phyloP scores from a whole-genome alignment of 2,329 filamentous ascomycete genomes.

The Aspergillus ustus region DNA sequence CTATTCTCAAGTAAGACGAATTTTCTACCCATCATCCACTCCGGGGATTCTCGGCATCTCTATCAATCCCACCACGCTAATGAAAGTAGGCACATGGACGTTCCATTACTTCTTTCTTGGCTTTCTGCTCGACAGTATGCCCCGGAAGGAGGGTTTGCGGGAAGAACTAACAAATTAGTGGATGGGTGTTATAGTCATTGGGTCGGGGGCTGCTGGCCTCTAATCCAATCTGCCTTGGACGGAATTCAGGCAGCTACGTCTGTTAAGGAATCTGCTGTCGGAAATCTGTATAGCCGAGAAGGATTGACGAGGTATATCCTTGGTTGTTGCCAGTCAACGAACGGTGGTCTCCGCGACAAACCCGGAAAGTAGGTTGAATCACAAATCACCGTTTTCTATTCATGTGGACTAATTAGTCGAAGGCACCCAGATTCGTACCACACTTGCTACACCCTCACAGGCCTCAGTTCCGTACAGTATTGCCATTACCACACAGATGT shows the following conservation, averaged over 20 bases:
- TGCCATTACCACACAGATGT: constrained; percentile 52
- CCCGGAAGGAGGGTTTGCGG: constrained; percentile 90
- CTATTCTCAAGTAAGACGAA: constrained; percentile 68
- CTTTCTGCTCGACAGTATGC: constrained; percentile 86
- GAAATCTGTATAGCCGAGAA: constrained; percentile 73
- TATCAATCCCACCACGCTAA: constrained; percentile 7
- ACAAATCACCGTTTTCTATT: constrained; percentile 1
- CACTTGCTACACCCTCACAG: constrained; percentile 87
- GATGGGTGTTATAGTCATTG: constrained; percentile 99
- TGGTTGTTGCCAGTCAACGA: constrained; percentile 78
- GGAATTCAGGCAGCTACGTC: constrained; percentile 47
- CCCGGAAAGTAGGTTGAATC: constrained; percentile 73
- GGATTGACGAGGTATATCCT: constrained; percentile 89
- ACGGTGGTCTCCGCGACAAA: constrained; percentile 89
- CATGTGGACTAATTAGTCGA: constrained; percentile 26
- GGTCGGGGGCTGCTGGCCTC: constrained; percentile 92
- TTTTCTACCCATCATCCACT: constrained; percentile 4
- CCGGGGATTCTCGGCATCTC: not conserved
- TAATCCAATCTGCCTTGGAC: constrained; percentile 79
- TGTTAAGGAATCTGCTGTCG: constrained; percentile 28
- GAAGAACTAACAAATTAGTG: constrained; percentile 95
- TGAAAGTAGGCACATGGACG: constrained; percentile 69
- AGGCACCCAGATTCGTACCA: constrained; percentile 87
- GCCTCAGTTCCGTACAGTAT: constrained; percentile 82
- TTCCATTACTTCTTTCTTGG: constrained; percentile 80